Evolutionary conservation across 2,329 filamentous ascomycete species (phyloP), one percentile per base, ranked within the genome.

Genomic region (Penicillium hesseltinei): DNA sequence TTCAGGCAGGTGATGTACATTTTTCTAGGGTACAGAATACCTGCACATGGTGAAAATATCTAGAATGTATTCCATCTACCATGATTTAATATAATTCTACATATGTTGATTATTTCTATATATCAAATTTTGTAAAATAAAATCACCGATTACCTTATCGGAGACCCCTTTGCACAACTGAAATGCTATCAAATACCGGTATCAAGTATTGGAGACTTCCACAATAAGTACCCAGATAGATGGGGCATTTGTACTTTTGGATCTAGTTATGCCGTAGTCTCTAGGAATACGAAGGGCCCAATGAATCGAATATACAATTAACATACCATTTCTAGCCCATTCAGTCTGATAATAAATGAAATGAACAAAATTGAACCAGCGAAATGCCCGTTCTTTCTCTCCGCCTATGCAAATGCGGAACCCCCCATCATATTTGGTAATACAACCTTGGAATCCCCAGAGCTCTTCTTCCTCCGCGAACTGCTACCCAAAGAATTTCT

Each of bases 351-450:
- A 19, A 54, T 40, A 29, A 49, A 31, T 4, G n/a, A 33, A 38
- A n/a, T 6, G 9, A 38, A 38, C 19, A 44, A 51, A 36, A 5
- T 44, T 51, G 31, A 7, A 45, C 29, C 29, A 36, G 13, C 36
- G 19, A 31, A 17, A 38, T 17, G 31, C 17, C 50, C 13, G 42
- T 38, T 43, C 31, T 23, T 10, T 38, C 27, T 57, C 55, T 57
- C 50, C 49, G 55, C 49, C 51, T 33, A n/a, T 51, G 36, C 49
- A 44, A 51, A 44, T 57, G 49, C 54, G 50, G 49, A 31, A 46
- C 29, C 40, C 49, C 51, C 52, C 29, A 42, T 40, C 29, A 48
- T 42, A 40, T 53, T 53, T 46, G 43, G 43, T 51, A 55, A 55
- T 50, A 42, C 36, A 50, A 44, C 42, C 23, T n/a, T 44, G 17